Percentiles rank a stretch among this genome's conserved stretches.
Conservation (phyloP, 2,329 filamentous ascomycete genomes). For the Colletotrichum spinosum region DNA sequence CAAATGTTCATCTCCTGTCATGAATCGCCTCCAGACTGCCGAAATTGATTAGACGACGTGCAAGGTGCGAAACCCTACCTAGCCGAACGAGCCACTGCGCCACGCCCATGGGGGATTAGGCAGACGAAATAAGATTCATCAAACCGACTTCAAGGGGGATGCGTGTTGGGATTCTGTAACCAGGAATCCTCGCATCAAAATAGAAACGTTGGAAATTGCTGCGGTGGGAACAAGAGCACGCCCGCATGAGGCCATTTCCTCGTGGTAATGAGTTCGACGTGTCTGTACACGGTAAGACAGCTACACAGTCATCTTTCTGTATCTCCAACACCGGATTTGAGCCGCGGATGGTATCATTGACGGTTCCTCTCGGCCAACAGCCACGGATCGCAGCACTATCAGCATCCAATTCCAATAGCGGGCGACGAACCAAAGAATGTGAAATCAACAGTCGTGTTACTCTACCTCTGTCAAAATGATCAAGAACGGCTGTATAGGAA, state of each 20-base stretch:
- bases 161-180: slow-evolving; percentile 2
- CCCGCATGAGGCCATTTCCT: background rate
- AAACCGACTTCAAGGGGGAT: background rate
- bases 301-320: background rate
- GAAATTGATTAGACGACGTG: background rate
- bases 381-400: background rate
- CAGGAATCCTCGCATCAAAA: background rate
- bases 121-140: slow-evolving; percentile 13
- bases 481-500: too few species aligned
- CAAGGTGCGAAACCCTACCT: slow-evolving; percentile 12
- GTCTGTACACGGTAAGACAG: background rate
- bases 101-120: slow-evolving; percentile 15
- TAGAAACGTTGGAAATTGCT: background rate
- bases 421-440: background rate
- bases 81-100: slow-evolving; percentile 9
- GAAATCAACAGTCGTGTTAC: background rate
- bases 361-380: background rate
- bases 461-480: too few species aligned
- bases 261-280: background rate
- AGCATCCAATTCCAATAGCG: slow-evolving; percentile 17
- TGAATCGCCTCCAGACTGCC: background rate
- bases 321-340: slow-evolving; percentile 7
- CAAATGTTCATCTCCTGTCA: slow-evolving; percentile 1
- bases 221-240: background rate
- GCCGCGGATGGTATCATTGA: background rate